These are phyloP conservation scores for Aspergillus ustus DNA, from an alignment of 2,329 filamentous ascomycete species.

Conservation along the genomic window DNA sequence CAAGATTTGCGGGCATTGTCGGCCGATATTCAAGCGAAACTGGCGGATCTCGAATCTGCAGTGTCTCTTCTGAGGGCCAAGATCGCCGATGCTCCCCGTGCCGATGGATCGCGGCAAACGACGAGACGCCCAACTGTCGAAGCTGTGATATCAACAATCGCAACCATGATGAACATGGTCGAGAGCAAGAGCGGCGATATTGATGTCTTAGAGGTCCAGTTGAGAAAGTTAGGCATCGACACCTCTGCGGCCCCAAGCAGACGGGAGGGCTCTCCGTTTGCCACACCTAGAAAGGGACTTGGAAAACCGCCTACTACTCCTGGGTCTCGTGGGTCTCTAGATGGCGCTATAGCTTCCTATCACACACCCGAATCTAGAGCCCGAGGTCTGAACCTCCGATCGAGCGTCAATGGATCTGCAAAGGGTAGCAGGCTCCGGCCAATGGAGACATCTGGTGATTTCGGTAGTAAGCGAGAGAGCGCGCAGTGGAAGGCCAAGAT, in stretches of 20 bases:
- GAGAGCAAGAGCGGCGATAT: constrained; percentile 91
- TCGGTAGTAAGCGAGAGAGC: constrained; percentile 35
- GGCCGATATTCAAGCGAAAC: constrained; percentile 71
- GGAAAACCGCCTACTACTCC: constrained; percentile 42
- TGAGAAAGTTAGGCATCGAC: constrained; percentile 71
- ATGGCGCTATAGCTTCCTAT: constrained; percentile 40
- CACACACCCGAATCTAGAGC: constrained; percentile 48
- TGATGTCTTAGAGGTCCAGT: constrained; percentile 84
- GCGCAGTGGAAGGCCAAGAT: constrained; percentile 42
- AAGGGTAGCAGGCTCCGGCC: constrained; percentile 38
- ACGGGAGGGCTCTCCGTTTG: constrained; percentile 45
- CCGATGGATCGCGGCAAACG: constrained; percentile 47
- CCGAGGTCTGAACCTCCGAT: constrained; percentile 38
- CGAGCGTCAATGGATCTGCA: constrained; percentile 41
- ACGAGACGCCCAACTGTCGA: constrained; percentile 78
- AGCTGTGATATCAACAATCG: constrained; percentile 86
- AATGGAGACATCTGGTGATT: constrained; percentile 33
- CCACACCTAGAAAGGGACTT: constrained; percentile 41
- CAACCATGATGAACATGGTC: constrained; percentile 89
- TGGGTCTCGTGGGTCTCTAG: constrained; percentile 42
- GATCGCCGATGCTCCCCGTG: constrained; percentile 62
- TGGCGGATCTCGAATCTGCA: constrained; percentile 79
- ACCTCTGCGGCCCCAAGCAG: constrained; percentile 29
- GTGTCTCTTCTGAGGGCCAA: constrained; percentile 79
- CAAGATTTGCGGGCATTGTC: constrained; percentile 80